Percentiles rank a stretch among this genome's conserved stretches.
Conservation (phyloP, 768 basidiomycete genomes). For the Clavulina sp. region DNA sequence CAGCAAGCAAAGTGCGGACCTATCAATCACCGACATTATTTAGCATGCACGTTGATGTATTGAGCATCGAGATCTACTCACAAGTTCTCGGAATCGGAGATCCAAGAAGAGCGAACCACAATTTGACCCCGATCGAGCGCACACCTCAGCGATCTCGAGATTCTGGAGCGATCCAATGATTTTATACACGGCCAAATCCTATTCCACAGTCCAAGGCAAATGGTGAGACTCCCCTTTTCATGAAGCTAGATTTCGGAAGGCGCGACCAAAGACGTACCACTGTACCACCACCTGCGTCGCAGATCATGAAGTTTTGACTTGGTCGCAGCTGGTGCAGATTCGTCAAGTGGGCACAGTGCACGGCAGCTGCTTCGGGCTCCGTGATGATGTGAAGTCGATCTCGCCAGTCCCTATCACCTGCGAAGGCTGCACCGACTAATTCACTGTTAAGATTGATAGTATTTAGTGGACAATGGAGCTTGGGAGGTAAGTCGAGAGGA, state of each 20-base stretch:
- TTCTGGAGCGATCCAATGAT: conserved; percentile 63
- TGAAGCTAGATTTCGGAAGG: too few relatives aligned
- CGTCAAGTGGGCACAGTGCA: conserved; percentile 68
- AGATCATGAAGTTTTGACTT: conserved; percentile 77
- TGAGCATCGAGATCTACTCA: too few relatives aligned
- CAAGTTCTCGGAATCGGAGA: conserved; percentile 68
- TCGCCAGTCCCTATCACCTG: conserved; percentile 58
- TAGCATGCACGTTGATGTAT: too few relatives aligned
- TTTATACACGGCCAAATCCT: conserved; percentile 31
- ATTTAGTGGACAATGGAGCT: too few relatives aligned
- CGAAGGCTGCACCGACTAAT: conserved; percentile 51
- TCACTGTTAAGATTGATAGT: conserved; percentile 19
- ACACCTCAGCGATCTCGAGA: conserved; percentile 83
- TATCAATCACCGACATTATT: too few relatives aligned
- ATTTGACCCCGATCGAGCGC: conserved; percentile 69
- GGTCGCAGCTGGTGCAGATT: conserved; percentile 60
- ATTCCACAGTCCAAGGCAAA: neutral
- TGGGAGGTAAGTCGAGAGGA: neutral
- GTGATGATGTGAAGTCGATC: conserved; percentile 70
- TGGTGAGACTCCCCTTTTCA: conserved; percentile 8
- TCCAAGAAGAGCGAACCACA: conserved; percentile 79
- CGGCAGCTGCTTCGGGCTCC: conserved; percentile 67
- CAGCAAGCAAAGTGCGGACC: conserved; percentile 49
- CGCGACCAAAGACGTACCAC: neutral
- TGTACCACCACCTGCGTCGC: conserved; percentile 55